Evolutionary conservation across 768 basidiomycete species (phyloP).

Genomic region (Boletus rufocinnamomeus): DNA sequence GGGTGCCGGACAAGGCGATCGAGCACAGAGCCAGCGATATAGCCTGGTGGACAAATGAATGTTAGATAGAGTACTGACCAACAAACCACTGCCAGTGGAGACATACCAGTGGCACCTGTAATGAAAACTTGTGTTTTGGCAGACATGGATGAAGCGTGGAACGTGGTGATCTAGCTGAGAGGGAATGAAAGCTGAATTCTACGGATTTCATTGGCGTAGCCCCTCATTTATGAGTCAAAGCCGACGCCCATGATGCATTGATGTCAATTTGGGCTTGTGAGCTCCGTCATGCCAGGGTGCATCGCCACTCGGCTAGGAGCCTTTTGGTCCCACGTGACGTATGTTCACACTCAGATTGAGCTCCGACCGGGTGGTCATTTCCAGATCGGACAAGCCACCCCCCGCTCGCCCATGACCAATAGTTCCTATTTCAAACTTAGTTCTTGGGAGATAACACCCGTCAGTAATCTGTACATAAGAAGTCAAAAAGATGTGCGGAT

Average conservation of each 20-base stretch:
- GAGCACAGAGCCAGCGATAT: slow-evolving; percentile 37
- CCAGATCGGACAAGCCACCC: too few relatives aligned
- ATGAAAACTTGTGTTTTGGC: slow-evolving; percentile 23
- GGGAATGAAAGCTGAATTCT: background rate
- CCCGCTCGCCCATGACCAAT: too few relatives aligned
- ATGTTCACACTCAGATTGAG: too few relatives aligned
- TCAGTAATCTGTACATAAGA: background rate
- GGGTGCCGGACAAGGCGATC: slow-evolving; percentile 32
- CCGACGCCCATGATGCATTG: background rate
- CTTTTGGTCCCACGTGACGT: too few relatives aligned
- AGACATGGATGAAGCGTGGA: slow-evolving; percentile 11
- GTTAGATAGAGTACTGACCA: background rate
- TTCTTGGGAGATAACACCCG: background rate
- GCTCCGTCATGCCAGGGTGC: background rate
- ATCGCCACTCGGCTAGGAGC: too few relatives aligned
- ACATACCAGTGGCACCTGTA: slow-evolving; percentile 25
- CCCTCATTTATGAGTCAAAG: slow-evolving; percentile 8
- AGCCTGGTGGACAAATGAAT: slow-evolving; percentile 22
- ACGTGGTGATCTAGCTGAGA: background rate
- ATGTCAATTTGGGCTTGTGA: background rate
- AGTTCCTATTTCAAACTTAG: background rate
- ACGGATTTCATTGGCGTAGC: background rate
- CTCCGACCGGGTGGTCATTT: too few relatives aligned
- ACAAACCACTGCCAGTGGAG: background rate
- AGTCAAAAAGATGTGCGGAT: background rate